These are phyloP conservation scores for Areca catechu DNA, from an alignment of 176 grass and related monocot species.

Conservation along the genomic window DNA sequence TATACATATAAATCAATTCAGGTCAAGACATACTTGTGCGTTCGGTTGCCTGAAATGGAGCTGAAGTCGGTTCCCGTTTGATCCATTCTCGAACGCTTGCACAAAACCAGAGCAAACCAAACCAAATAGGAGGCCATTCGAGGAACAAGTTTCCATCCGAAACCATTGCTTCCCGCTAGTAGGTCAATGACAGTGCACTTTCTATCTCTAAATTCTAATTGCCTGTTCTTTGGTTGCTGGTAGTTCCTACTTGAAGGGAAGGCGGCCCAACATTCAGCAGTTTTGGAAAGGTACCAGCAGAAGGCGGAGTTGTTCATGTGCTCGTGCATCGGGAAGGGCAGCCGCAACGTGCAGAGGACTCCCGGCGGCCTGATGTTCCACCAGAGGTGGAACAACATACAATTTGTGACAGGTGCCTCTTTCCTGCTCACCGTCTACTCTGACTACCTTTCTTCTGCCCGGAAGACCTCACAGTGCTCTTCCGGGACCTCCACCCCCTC, in stretches of 20 bases:
- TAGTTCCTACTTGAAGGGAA: conserved; percentile 51
- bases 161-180: no score
- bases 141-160: no score
- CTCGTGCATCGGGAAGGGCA: conserved; percentile 55
- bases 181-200: no score
- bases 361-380: conserved; percentile 62
- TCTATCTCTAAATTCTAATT: no score
- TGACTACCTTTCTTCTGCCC: conserved; percentile 39
- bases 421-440: conserved; percentile 67
- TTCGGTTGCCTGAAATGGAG: no score
- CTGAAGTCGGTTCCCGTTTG: no score
- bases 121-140: no score
- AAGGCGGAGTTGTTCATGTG: conserved; percentile 72
- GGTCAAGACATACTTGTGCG: no score
- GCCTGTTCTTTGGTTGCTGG: background rate
- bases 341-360: conserved; percentile 37
- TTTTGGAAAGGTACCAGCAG: conserved; percentile 54
- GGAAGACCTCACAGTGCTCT: conserved; percentile 22
- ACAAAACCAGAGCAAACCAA: no score
- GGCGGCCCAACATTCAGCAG: conserved; percentile 19
- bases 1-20: no score
- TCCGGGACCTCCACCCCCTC: conserved; percentile 26
- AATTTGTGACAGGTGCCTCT: conserved; percentile 69
- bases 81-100: no score
- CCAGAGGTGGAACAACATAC: conserved; percentile 79